These are phyloP conservation scores for Hordeum pubiflorum DNA, from an alignment of 202 grass and related monocot species.

Conservation along the genomic window DNA sequence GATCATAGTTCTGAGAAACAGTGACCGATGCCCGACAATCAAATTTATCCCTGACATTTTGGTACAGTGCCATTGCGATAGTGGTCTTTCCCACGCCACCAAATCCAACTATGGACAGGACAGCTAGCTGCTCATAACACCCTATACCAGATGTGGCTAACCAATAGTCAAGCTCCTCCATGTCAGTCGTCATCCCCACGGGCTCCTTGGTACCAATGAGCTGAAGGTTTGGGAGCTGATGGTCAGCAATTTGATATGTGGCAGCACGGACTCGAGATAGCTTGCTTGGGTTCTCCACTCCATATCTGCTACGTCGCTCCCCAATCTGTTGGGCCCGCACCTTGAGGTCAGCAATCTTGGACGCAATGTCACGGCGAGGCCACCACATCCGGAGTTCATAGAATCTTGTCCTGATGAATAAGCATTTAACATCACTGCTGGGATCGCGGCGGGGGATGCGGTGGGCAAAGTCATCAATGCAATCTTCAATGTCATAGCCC, in stretches of 20 bases:
- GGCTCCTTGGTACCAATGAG: background rate
- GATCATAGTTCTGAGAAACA: background rate
- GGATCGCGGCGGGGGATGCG: background rate
- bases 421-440: background rate
- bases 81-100: background rate
- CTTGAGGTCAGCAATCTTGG: slow-evolving; percentile 20
- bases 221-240: background rate
- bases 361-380: slow-evolving; percentile 26
- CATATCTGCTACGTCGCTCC: background rate
- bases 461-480: slow-evolving; percentile 21
- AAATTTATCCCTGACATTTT: background rate
- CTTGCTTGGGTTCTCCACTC: background rate
- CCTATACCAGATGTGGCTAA: background rate
- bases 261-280: background rate
- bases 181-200: background rate
- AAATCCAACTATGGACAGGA: background rate
- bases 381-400: background rate
- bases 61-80: background rate
- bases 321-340: slow-evolving; percentile 1
- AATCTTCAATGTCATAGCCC: slow-evolving; percentile 29
- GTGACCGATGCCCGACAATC: background rate
- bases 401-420: background rate
- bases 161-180: background rate
- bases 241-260: background rate
- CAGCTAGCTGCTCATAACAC: background rate